Base-by-base conservation (phyloP, 139 green algal genomes). In the Edaphochlamys debaryana region DNA sequence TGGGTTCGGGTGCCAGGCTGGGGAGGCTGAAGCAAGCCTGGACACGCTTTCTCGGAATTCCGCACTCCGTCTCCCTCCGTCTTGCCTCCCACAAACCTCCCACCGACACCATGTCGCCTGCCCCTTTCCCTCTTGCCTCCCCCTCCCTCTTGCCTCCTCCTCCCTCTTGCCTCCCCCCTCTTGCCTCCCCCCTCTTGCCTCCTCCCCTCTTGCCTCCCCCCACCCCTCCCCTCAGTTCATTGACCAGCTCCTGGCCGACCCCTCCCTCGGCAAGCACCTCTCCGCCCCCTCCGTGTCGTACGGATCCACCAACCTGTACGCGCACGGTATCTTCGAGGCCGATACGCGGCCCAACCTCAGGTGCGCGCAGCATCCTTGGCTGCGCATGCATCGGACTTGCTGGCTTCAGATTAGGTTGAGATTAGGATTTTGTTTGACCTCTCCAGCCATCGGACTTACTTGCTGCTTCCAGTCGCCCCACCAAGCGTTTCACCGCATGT, bases 321-420 rank as follows among this genome's bases (percentile, higher is more conserved):
- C 96, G 89, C 70, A 78, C 42, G 97, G 96, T 4, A 89, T 95
- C 7, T 92, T 99, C 37, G 97, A 99, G 77, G 91, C 95, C 54
- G 88, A 93, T 42, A 99, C 96, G 2, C 88, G 90, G 29, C 72
- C 71, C 19, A 99, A 99, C 85, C 87, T 98, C 17, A n/a, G n/a
- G n/a, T n/a, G n/a, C n/a, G n/a, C n/a, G n/a, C n/a, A n/a, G n/a
- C n/a, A n/a, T n/a, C n/a, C n/a, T n/a, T n/a, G n/a, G n/a, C n/a
- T n/a, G n/a, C n/a, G n/a, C n/a, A n/a, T n/a, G n/a, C n/a, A n/a
- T n/a, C n/a, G n/a, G n/a, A n/a, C n/a, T n/a, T n/a, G n/a, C n/a
- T n/a, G n/a, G n/a, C n/a, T n/a, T n/a, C n/a, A n/a, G n/a, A n/a
- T n/a, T n/a, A n/a, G n/a, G n/a, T n/a, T n/a, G n/a, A n/a, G n/a